Percentiles rank a stretch among this genome's conserved stretches.
phyloP scores from a whole-genome alignment of 176 grass and related monocot species.

The Carex cristatella region DNA sequence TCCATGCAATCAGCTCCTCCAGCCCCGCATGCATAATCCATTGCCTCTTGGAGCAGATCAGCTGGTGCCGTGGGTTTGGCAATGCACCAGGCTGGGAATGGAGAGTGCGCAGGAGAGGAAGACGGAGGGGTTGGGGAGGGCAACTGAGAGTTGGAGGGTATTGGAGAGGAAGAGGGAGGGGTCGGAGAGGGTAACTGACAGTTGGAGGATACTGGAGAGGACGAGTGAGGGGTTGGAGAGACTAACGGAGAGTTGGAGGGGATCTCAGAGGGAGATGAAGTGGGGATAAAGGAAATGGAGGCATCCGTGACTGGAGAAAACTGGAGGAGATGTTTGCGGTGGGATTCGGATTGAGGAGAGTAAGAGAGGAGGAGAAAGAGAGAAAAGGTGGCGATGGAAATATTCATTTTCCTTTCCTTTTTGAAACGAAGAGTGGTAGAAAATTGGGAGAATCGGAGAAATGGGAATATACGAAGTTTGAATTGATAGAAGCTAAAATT shows the following conservation, averaged over 20 bases:
- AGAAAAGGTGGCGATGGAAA: not conserved
- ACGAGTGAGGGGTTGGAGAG: not conserved
- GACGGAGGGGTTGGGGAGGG: not conserved
- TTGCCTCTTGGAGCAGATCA: slow-evolving; percentile 32
- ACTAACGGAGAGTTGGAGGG: slow-evolving; percentile 6
- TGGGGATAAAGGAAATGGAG: slow-evolving; percentile 29
- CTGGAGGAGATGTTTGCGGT: slow-evolving; percentile 10
- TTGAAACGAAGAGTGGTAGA: not conserved
- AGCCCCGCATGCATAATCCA: slow-evolving; percentile 39
- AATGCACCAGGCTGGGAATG: slow-evolving; percentile 26
- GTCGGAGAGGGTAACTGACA: not conserved
- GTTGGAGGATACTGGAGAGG: not conserved
- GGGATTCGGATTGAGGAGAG: not conserved
- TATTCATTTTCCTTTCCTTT: slow-evolving; percentile 6
- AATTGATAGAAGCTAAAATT: not conserved
- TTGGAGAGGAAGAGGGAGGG: not conserved
- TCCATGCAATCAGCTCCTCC: slow-evolving; percentile 31
- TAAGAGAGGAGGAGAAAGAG: not conserved
- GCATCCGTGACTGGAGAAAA: slow-evolving; percentile 21
- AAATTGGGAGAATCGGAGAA: not conserved
- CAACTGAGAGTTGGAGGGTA: not conserved
- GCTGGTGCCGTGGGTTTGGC: slow-evolving; percentile 23
- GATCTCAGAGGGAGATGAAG: slow-evolving; percentile 18
- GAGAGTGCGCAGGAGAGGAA: not conserved
- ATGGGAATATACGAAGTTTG: not conserved